Evolutionary conservation across 2,329 filamentous ascomycete genomes (phyloP).

Genomic region (Phialophora macrospora): DNA sequence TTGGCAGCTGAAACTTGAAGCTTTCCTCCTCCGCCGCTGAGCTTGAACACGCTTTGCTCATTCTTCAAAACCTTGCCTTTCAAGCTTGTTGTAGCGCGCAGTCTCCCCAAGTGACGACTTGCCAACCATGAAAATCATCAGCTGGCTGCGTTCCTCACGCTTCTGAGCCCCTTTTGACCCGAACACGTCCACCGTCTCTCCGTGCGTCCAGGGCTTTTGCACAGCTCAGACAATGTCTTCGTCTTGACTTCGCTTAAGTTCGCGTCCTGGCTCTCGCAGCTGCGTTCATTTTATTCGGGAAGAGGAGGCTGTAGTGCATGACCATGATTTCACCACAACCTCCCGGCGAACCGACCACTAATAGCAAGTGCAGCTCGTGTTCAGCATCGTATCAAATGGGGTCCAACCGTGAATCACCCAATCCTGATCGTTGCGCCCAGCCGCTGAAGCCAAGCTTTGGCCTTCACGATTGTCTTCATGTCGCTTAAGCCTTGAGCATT

Average conservation of each 20-base stretch:
- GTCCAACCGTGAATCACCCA: slow-evolving; percentile 9
- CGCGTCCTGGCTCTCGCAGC: neutral
- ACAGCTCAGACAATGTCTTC: neutral
- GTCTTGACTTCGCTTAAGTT: neutral
- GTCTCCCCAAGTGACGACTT: neutral
- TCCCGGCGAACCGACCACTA: neutral
- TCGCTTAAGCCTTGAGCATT: slow-evolving; percentile 6
- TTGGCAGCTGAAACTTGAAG: slow-evolving; percentile 18
- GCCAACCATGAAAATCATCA: neutral
- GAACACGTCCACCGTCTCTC: neutral
- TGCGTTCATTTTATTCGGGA: neutral
- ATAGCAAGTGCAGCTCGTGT: slow-evolving; percentile 12
- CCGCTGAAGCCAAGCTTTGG: slow-evolving; percentile 9
- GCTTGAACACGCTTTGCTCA: slow-evolving; percentile 11
- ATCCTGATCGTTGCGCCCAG: slow-evolving; percentile 3
- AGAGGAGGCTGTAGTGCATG: neutral
- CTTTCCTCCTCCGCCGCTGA: slow-evolving; percentile 12
- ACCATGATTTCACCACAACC: neutral
- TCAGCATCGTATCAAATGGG: slow-evolving; percentile 20
- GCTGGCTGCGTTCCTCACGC: neutral
- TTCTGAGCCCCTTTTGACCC: neutral
- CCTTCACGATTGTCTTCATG: slow-evolving; percentile 11
- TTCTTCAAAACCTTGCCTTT: slow-evolving; percentile 3
- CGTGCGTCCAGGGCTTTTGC: neutral
- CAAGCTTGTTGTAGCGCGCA: neutral